phyloP scores from a whole-genome alignment of 2,329 filamentous ascomycete species.

The Thyridium curvatum region DNA sequence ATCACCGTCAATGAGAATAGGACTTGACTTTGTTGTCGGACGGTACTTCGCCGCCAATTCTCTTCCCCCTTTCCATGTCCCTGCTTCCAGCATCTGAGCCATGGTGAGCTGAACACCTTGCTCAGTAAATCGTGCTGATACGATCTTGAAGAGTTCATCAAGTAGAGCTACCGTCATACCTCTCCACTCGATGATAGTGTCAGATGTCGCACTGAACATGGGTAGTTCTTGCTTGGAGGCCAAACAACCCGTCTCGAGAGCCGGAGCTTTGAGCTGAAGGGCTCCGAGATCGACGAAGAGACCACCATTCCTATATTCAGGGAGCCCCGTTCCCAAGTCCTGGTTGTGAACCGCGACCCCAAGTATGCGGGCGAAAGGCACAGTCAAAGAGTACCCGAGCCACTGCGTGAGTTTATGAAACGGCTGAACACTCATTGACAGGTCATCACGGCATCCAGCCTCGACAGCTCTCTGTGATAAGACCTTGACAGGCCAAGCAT shows the following conservation, averaged over 20 bases:
- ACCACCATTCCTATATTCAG: constrained; percentile 86
- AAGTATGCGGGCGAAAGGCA: constrained; percentile 77
- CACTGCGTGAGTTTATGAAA: constrained; percentile 94
- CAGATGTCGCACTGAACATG: constrained; percentile 43
- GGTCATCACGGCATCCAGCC: too few species aligned
- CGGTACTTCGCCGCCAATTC: constrained; percentile 74
- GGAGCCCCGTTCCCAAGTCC: constrained; percentile 76
- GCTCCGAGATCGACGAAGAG: constrained; percentile 79
- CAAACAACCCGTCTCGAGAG: constrained; percentile 64
- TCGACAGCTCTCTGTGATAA: constrained; percentile 29
- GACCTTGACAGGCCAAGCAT: constrained; percentile 38
- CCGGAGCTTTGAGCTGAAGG: constrained; percentile 64
- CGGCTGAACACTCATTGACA: constrained; percentile 69
- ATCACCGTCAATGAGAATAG: constrained; percentile 75
- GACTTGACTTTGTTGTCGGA: constrained; percentile 74
- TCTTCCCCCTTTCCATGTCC: constrained; percentile 60
- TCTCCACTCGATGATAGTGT: constrained; percentile 53
- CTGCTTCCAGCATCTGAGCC: constrained; percentile 45
- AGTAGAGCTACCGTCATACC: constrained; percentile 48
- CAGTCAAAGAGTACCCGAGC: constrained; percentile 89
- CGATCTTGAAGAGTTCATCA: constrained; percentile 37
- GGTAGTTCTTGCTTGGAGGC: constrained; percentile 37
- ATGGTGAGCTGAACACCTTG: constrained; percentile 31
- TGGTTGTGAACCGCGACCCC: constrained; percentile 74
- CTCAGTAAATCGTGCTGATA: constrained; percentile 26